These are phyloP conservation scores for Cordyceps cicadae DNA, from an alignment of 2,329 filamentous ascomycete genomes.

Conservation along the genomic window DNA sequence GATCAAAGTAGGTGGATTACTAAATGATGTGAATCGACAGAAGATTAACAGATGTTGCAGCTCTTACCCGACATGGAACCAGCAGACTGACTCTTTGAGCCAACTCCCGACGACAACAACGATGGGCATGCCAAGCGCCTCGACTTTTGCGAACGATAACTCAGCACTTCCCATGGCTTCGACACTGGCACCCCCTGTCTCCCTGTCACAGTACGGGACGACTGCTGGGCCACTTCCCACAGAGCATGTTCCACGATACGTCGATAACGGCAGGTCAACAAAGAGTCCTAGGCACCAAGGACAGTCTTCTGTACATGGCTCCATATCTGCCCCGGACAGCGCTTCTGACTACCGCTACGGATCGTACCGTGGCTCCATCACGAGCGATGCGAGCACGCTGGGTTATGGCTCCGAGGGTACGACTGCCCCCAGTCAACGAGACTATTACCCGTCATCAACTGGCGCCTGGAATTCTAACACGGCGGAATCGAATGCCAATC, in stretches of 20 bases:
- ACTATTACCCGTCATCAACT: constrained; percentile 45
- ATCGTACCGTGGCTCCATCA: constrained; percentile 27
- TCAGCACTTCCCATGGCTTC: constrained; percentile 47
- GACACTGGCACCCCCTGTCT: constrained; percentile 44
- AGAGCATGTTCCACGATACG: constrained; percentile 46
- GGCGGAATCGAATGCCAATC: constrained; percentile 35
- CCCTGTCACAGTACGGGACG: constrained; percentile 27
- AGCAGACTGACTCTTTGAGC: constrained; percentile 17
- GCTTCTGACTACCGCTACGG: constrained; percentile 51
- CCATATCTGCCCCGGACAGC: constrained; percentile 40
- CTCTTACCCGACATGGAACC: constrained; percentile 50
- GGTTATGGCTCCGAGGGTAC: constrained; percentile 23
- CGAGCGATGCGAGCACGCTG: constrained; percentile 26
- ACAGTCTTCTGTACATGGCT: constrained; percentile 46
- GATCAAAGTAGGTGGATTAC: constrained; percentile 46
- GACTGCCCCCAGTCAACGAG: constrained; percentile 23
- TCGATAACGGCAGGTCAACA: constrained; percentile 47
- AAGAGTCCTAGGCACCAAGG: constrained; percentile 49
- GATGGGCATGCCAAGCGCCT: constrained; percentile 39
- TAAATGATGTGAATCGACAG: background rate
- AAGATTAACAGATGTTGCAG: constrained; percentile 30
- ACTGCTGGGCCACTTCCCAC: constrained; percentile 22
- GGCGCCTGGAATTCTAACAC: constrained; percentile 45
- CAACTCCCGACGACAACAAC: constrained; percentile 44
- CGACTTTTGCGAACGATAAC: constrained; percentile 39